Conservation (phyloP, 768 basidiomycete species). For the Rossbeevera mucosa region DNA sequence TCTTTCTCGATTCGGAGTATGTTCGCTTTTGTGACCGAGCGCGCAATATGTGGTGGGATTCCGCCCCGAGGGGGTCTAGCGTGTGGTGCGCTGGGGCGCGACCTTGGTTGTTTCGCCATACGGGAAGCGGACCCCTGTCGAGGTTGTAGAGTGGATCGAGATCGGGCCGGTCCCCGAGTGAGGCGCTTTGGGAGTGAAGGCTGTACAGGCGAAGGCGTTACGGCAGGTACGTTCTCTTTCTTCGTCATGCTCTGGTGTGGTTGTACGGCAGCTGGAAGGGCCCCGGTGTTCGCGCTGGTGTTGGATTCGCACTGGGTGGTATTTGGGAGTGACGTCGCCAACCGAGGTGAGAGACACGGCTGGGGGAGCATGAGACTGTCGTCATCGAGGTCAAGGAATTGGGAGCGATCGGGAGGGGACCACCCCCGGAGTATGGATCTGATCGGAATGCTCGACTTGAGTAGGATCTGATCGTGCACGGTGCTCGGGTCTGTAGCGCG, state of each 20-base stretch:
- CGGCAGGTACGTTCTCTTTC: not conserved
- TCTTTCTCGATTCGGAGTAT: slow-evolving; percentile 24
- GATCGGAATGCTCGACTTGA: not conserved
- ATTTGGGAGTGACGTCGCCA: not conserved
- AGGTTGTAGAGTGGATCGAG: not conserved
- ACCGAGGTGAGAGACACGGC: slow-evolving; percentile 6
- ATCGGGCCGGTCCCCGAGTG: slow-evolving; percentile 2
- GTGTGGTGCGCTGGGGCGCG: slow-evolving; percentile 1
- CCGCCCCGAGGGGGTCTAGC: slow-evolving; percentile 26
- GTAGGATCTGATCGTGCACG: not conserved
- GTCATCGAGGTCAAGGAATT: slow-evolving; percentile 24
- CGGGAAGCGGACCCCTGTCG: not conserved
- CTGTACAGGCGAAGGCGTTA: not conserved
- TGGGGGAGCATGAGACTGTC: slow-evolving; percentile 12
- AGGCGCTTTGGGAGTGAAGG: not conserved
- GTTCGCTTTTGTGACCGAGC: slow-evolving; percentile 28
- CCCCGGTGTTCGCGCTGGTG: not conserved
- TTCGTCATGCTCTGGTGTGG: too few species aligned
- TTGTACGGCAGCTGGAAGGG: too few species aligned
- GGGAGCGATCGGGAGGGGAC: slow-evolving; percentile 24
- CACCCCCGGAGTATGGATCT: slow-evolving; percentile 20
- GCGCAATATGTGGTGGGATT: slow-evolving; percentile 29
- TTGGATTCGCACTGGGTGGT: not conserved
- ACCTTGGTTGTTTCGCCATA: not conserved
- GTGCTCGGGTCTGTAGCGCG: not conserved